Evolutionary conservation across 78 protist species (phyloP).

Genomic region (Paratrimastix pyriformis): DNA sequence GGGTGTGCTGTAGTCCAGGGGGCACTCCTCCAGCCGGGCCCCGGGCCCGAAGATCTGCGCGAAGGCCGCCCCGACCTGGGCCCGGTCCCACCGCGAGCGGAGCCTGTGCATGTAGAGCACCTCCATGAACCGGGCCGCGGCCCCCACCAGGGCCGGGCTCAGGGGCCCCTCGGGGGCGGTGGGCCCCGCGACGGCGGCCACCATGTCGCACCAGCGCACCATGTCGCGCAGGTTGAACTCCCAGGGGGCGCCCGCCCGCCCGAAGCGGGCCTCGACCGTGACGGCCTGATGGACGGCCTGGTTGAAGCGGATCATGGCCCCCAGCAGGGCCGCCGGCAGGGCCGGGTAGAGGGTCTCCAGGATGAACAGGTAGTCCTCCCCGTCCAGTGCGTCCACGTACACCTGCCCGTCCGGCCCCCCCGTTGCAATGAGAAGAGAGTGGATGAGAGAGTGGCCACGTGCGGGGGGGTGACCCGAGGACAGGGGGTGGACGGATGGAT

Average conservation of each 20-base stretch:
- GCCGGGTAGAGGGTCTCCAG: conserved; percentile 29
- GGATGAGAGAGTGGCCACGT: too few relatives aligned
- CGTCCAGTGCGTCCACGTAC: conserved; percentile 47
- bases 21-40: background rate
- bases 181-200: conserved; percentile 8
- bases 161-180: too few relatives aligned
- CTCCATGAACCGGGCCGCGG: conserved; percentile 45
- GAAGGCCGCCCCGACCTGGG: conserved; percentile 29
- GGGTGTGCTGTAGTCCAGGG: conserved; percentile 7
- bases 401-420: conserved; percentile 31
- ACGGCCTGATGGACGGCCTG: too few relatives aligned
- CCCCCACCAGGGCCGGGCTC: background rate
- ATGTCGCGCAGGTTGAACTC: conserved; percentile 98
- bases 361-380: conserved; percentile 59
- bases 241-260: conserved; percentile 89
- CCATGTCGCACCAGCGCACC: conserved; percentile 80
- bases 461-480: too few relatives aligned
- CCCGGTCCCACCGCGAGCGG: conserved; percentile 68
- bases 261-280: conserved; percentile 31
- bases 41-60: conserved; percentile 23
- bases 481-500: background rate
- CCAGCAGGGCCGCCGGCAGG: background rate
- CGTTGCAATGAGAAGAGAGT: too few relatives aligned
- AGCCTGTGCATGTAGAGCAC: conserved; percentile 70
- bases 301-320: conserved; percentile 41